A percentile compares a stretch with the other conserved stretches of the same genome.
These are phyloP conservation scores for Paraglomus occultum DNA, from an alignment of 192 early-diverging fungal genomes.

Conservation along the genomic window DNA sequence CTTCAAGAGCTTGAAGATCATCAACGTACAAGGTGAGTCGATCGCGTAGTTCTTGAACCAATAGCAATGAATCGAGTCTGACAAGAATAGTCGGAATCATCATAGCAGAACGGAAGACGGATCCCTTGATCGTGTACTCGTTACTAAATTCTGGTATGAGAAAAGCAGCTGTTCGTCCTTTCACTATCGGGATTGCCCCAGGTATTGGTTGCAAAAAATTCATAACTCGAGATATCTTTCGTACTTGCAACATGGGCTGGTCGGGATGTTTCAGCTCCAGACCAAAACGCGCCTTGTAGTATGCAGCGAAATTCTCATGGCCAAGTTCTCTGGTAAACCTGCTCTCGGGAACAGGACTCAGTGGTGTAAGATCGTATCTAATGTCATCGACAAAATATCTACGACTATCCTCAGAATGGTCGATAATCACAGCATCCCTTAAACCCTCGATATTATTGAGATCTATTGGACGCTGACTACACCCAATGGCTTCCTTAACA, in stretches of 20 bases:
- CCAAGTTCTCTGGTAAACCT: conserved; percentile 32
- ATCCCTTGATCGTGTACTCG: conserved; percentile 37
- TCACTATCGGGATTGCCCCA: conserved; percentile 21
- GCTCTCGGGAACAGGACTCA: conserved; percentile 26
- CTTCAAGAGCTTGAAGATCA: conserved; percentile 53
- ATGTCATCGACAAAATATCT: conserved; percentile 44
- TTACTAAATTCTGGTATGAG: conserved; percentile 44
- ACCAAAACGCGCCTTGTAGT: conserved; percentile 38
- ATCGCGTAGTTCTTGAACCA: conserved; percentile 44
- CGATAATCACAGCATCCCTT: conserved; percentile 37
- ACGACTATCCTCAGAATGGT: conserved; percentile 42
- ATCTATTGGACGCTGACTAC: conserved; percentile 23
- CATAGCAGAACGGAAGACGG: conserved; percentile 41
- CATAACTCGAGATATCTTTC: conserved; percentile 39
- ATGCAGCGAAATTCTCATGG: conserved; percentile 40
- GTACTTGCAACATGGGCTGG: conserved; percentile 41
- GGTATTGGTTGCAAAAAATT: conserved; percentile 44
- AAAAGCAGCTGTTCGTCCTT: conserved; percentile 31
- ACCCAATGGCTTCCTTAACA: conserved; percentile 28
- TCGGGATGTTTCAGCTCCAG: conserved; percentile 22
- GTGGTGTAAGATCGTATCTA: conserved; percentile 34
- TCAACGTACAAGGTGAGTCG: conserved; percentile 41
- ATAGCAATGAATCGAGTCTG: conserved; percentile 58
- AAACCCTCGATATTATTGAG: conserved; percentile 22
- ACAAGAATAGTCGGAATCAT: conserved; percentile 63